These are phyloP conservation scores for Luffa acutangula DNA, from an alignment of 306 rosid genomes.

Conservation along the genomic window DNA sequence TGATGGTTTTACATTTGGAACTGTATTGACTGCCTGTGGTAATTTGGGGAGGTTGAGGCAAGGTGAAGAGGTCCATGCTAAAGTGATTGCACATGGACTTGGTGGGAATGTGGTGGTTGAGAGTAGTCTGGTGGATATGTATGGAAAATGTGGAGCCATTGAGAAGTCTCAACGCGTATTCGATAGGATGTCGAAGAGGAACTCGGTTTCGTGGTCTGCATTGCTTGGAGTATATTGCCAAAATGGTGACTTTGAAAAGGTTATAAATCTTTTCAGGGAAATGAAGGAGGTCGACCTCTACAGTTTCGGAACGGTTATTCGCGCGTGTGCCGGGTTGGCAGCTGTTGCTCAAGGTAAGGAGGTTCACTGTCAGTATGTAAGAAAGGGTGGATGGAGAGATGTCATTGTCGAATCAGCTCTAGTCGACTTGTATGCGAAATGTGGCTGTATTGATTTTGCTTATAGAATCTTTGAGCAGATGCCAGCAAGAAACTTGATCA, in stretches of 20 bases:
- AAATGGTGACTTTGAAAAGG: constrained; percentile 46
- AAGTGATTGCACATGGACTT: constrained; percentile 41
- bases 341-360: constrained; percentile 75
- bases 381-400: constrained; percentile 71
- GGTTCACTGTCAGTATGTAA: constrained; percentile 72
- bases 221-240: constrained; percentile 75
- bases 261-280: constrained; percentile 51
- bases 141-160: constrained; percentile 73
- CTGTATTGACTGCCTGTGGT: constrained; percentile 58
- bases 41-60: constrained; percentile 56
- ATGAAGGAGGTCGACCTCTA: constrained; percentile 46
- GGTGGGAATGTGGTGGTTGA: constrained; percentile 66
- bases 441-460: constrained; percentile 60
- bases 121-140: constrained; percentile 89
- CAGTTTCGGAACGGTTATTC: constrained; percentile 58
- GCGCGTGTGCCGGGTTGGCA: constrained; percentile 67
- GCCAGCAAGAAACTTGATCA: constrained; percentile 62
- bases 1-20: constrained; percentile 68
- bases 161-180: constrained; percentile 35
- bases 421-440: constrained; percentile 77
- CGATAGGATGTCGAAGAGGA: constrained; percentile 51
- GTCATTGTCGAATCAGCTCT: constrained; percentile 80
- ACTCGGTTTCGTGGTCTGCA: constrained; percentile 68
- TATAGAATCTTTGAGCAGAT: constrained; percentile 35
- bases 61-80: constrained; percentile 63